Evolutionary conservation across 306 rosid genomes (phyloP).

Genomic region (Astragalus glycyphyllos): DNA sequence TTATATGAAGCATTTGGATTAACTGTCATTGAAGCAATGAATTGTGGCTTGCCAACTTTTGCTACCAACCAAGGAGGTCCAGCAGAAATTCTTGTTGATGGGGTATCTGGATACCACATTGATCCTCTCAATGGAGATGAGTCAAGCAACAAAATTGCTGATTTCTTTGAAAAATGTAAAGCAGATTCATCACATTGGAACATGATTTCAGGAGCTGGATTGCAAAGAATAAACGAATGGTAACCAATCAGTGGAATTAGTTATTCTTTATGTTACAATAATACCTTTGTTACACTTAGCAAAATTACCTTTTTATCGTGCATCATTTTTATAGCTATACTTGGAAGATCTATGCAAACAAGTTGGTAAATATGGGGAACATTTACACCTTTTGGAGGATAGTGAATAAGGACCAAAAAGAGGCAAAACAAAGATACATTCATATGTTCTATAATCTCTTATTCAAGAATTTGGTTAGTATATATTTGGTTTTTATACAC

Average conservation of each 20-base stretch:
- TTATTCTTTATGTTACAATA: constrained; percentile 12
- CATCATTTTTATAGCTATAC: constrained; percentile 68
- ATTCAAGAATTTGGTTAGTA: constrained; percentile 70
- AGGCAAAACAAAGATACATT: constrained; percentile 85
- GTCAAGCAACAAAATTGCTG: constrained; percentile 73
- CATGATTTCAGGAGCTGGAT: constrained; percentile 56
- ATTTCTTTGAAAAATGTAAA: constrained; percentile 84
- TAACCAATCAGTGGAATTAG: constrained; percentile 37
- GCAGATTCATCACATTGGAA: constrained; percentile 64
- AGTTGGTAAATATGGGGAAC: constrained; percentile 79
- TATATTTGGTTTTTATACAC: not conserved
- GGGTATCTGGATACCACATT: constrained; percentile 85
- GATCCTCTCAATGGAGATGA: constrained; percentile 79
- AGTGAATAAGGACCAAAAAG: constrained; percentile 77
- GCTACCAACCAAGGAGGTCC: constrained; percentile 99
- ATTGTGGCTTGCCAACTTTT: constrained; percentile 92
- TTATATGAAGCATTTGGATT: constrained; percentile 94
- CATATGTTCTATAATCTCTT: constrained; percentile 80
- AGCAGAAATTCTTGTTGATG: constrained; percentile 89
- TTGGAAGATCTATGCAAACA: constrained; percentile 92
- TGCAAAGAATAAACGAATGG: constrained; percentile 88
- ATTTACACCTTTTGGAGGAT: constrained; percentile 78
- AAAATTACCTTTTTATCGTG: not conserved
- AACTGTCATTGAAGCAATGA: constrained; percentile 98
- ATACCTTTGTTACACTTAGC: not conserved